Base-by-base conservation (phyloP, 495 filamentous ascomycete species). In the Aspergillus incahuasiensis region DNA sequence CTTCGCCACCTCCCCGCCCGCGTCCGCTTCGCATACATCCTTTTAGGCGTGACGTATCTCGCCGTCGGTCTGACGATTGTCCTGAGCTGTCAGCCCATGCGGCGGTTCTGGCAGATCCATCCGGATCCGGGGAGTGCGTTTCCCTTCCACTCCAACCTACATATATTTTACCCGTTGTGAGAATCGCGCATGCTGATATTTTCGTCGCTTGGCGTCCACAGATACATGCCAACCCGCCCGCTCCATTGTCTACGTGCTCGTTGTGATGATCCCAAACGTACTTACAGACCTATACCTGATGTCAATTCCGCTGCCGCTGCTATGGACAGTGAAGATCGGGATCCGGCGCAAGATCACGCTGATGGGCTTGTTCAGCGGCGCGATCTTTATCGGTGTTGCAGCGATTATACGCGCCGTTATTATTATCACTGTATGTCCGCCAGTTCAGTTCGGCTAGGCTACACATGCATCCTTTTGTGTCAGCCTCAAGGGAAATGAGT, bases 41-140 rank as follows among this genome's bases (percentile, higher is more conserved):
- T 85, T n/a, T 72, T 86, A 42, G 71, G 62, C 0, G 32, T 47
- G 1, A 83, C 80, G 2, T 86, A 80, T 60, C 42, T 86, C 12
- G 71, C 72, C 0, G 80, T 80, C 4, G 53, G 81, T 5, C 65
- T 77, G 6, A 75, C 77, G 5, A 78, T 82, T 48, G 63, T 84
- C 3, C 65, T 83, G 0, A 70, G 75, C 4, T 86, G 83, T 54
- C 64, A 63, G 28, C 81, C 82, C 6, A 70, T 81, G 60, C 44
- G 75, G 43, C 77, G 75, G 20, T 78, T 80, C 24, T 85, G 80
- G 79, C 81, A 85, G 60, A 83, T 84, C 24, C 56, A 79, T 49
- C 82, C 82, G 18, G 55, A 78, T 39, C 82, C 82, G 13, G 80
- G 82, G 83, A 79, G 79, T 80, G 66, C 53, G 70, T 49, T 19